These are phyloP conservation scores for Microbotryum silenes-acaulis DNA, from an alignment of 1,284 basidiomycete genomes.

Conservation along the genomic window DNA sequence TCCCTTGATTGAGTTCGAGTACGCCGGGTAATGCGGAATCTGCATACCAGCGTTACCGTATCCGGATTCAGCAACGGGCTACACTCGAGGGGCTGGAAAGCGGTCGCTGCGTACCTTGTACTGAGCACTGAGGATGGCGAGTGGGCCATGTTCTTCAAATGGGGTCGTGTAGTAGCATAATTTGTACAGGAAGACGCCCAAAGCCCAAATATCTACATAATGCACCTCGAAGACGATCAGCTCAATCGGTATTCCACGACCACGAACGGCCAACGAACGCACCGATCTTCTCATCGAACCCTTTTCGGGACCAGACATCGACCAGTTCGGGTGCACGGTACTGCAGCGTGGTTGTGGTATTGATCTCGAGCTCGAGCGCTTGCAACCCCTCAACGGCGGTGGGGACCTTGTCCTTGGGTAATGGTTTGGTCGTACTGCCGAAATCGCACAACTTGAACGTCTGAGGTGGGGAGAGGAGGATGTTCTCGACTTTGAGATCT, in stretches of 20 bases:
- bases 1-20: slow-evolving; percentile 75
- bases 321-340: slow-evolving; percentile 93
- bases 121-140: slow-evolving; percentile 94
- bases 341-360: slow-evolving; percentile 43
- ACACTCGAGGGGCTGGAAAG: background rate
- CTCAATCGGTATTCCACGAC: too few relatives aligned
- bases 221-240: background rate
- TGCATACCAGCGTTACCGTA: background rate
- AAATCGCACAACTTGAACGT: slow-evolving; percentile 98
- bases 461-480: slow-evolving; percentile 62
- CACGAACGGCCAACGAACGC: slow-evolving; percentile 20
- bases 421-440: slow-evolving; percentile 77
- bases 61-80: background rate
- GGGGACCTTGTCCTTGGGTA: slow-evolving; percentile 41
- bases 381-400: slow-evolving; percentile 53
- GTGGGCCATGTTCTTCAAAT: slow-evolving; percentile 79
- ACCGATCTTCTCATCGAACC: slow-evolving; percentile 80
- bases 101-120: slow-evolving; percentile 51
- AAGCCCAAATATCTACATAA: slow-evolving; percentile 59
- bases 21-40: slow-evolving; percentile 84
- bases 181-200: slow-evolving; percentile 70
- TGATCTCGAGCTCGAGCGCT: slow-evolving; percentile 80
- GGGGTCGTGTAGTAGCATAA: slow-evolving; percentile 98
- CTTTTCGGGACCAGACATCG: slow-evolving; percentile 72
- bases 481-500: slow-evolving; percentile 98